Percentiles rank a stretch among this genome's conserved stretches.
Evolutionary conservation across 768 basidiomycete genomes (phyloP).

Genomic region (Coprinellus aureogranulatus): DNA sequence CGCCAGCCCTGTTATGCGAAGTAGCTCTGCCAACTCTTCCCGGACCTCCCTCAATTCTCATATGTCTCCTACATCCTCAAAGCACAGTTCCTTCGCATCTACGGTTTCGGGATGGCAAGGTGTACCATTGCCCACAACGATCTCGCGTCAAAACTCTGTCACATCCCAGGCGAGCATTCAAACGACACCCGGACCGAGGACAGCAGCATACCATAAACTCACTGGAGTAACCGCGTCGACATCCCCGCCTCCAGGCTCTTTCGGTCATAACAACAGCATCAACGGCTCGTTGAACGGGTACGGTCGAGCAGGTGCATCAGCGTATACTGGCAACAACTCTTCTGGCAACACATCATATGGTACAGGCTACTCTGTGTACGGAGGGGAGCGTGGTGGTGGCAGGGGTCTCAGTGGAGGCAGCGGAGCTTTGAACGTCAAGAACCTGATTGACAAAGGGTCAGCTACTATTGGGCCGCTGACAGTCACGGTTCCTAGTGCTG

Average conservation of each 20-base stretch:
- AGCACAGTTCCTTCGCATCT: conserved; percentile 2
- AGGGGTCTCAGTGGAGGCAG: neutral
- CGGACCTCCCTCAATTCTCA: neutral
- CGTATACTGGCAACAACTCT: neutral
- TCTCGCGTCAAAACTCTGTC: neutral
- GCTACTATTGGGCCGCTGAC: neutral
- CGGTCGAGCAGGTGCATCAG: neutral
- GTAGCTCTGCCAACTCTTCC: conserved; percentile 3
- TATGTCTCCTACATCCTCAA: neutral
- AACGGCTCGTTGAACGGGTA: neutral
- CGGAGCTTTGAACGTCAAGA: neutral
- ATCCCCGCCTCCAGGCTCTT: neutral
- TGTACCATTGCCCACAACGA: neutral
- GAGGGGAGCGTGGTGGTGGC: neutral
- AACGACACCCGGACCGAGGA: neutral
- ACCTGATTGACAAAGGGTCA: neutral
- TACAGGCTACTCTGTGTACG: neutral
- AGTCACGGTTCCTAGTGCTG: neutral
- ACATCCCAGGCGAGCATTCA: neutral
- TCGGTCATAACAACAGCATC: neutral
- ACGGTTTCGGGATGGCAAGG: neutral
- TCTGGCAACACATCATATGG: neutral
- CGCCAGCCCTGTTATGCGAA: neutral
- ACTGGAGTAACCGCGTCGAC: neutral
- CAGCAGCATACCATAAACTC: conserved; percentile 2